Evolutionary conservation across 2,329 filamentous ascomycete genomes (phyloP), one percentile per base, ranked within the genome.

Genomic region (Chaetoscypha palmicola): DNA sequence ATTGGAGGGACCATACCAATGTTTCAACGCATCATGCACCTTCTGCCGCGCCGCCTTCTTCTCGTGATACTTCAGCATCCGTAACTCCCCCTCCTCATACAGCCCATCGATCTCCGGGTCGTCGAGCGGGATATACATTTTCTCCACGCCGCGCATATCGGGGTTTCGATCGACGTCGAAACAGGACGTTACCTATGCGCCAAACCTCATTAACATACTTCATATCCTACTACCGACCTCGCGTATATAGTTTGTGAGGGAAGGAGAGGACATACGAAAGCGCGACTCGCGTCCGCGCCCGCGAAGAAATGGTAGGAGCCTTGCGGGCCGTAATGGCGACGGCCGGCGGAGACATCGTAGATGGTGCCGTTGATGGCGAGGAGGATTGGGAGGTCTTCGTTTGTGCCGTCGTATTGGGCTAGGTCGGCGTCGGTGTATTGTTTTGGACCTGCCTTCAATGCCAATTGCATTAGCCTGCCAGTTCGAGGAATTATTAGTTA

Each of bases 251-350:
- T n/a, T n/a, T n/a, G n/a, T n/a, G n/a, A n/a, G n/a, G n/a, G n/a
- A n/a, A n/a, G n/a, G n/a, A n/a, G n/a, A n/a, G n/a, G n/a, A n/a
- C n/a, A n/a, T n/a, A 41, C 81, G 65, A 89, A 98, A 16, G 83
- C 88, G 38, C 92, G 83, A 11, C 85, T 80, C 24, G 91, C 90
- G 66, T 98, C 92, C 50, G 75, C 74, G 48, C 91, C 92, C 0
- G 89, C 79, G 64, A 98, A 95, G 67, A 84, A 82, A 58, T 81
- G 74, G 71, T 98, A 98, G 28, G 79, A 80, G 3, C 90, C 92
- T 21, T 88, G 89, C 0, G 90, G 83, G 1, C 86, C 86, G 69
- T 92, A 92, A 66, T 84, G 70, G 64, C 74, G 65, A 55, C 77
- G 72, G 42, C 80, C 81, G 22, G 73, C 67, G n/a, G 77, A 77